Evolutionary conservation across 164 flowering plant genomes (phyloP).

Genomic region (Umbellularia californica): DNA sequence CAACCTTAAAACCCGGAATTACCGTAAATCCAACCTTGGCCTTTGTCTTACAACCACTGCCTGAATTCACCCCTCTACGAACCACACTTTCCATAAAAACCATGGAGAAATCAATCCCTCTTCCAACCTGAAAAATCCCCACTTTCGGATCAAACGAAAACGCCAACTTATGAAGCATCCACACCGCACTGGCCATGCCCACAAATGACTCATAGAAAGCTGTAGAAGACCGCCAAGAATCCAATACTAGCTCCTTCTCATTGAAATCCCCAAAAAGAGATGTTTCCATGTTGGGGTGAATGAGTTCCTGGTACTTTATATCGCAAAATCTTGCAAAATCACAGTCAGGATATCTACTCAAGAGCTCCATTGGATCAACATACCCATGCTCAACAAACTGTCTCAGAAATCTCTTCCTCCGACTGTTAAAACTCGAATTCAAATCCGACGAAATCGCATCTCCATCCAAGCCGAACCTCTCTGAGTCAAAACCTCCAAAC

Average conservation of each 20-base stretch:
- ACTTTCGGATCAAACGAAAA: slow-evolving; percentile 66
- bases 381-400: slow-evolving; percentile 60
- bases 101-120: slow-evolving; percentile 69
- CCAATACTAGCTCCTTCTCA: slow-evolving; percentile 42
- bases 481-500: slow-evolving; percentile 60
- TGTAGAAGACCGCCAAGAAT: slow-evolving; percentile 64
- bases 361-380: slow-evolving; percentile 55
- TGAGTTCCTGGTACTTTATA: slow-evolving; percentile 64
- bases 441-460: slow-evolving; percentile 20
- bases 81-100: slow-evolving; percentile 83
- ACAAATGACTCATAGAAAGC: slow-evolving; percentile 71
- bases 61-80: slow-evolving; percentile 20
- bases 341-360: slow-evolving; percentile 42
- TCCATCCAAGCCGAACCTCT: slow-evolving; percentile 46
- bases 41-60: slow-evolving; percentile 22
- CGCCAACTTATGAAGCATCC: slow-evolving; percentile 87
- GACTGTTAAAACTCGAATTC: slow-evolving; percentile 1
- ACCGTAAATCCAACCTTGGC: slow-evolving; percentile 82
- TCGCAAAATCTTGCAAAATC: slow-evolving; percentile 75
- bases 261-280: slow-evolving; percentile 65
- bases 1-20: slow-evolving; percentile 83
- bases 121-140: slow-evolving; percentile 81
- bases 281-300: slow-evolving; percentile 78
- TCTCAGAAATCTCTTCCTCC: slow-evolving; percentile 28
- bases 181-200: slow-evolving; percentile 76